Conservation (phyloP, 148 eudicot species). For the Vaccinium darrowii region DNA sequence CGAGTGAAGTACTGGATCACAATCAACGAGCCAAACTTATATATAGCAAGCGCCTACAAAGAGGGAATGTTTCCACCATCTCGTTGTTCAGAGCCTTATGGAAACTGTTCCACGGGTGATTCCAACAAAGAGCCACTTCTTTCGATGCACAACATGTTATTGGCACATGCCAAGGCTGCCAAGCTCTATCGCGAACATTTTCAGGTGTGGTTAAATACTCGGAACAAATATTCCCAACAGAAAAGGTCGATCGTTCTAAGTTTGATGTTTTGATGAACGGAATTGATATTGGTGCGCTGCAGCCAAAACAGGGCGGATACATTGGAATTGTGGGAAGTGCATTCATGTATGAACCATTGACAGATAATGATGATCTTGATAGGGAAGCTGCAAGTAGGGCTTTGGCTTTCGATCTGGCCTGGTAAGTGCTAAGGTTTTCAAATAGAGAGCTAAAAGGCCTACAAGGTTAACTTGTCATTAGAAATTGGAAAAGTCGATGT, state of each 20-base stretch:
- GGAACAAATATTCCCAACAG: background rate
- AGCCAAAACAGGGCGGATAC: constrained; percentile 52
- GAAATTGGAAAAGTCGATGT: too few species aligned
- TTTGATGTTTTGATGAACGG: background rate
- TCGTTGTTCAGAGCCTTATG: constrained; percentile 62
- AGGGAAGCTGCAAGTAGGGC: constrained; percentile 52
- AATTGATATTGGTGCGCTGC: constrained; percentile 22
- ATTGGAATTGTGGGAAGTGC: constrained; percentile 47
- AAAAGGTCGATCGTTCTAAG: too few species aligned
- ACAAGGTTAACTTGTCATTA: too few species aligned
- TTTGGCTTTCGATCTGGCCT: constrained; percentile 41
- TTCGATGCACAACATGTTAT: constrained; percentile 59
- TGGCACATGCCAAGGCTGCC: constrained; percentile 70
- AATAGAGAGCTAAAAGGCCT: too few species aligned
- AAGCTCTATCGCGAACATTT: constrained; percentile 48
- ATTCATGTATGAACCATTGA: constrained; percentile 48
- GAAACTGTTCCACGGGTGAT: constrained; percentile 52
- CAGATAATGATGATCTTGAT: constrained; percentile 33
- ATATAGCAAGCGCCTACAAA: constrained; percentile 33
- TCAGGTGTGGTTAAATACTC: constrained; percentile 38
- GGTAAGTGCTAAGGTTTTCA: constrained; percentile 37
- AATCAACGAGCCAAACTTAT: constrained; percentile 76
- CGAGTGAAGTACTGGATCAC: constrained; percentile 77
- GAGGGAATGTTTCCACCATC: constrained; percentile 61
- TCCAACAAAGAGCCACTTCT: constrained; percentile 64